A percentile compares a stretch with the other conserved stretches of the same genome.
Conservation (phyloP, 108 stramenopile genomes). For the Nitzschia inconspicua region DNA sequence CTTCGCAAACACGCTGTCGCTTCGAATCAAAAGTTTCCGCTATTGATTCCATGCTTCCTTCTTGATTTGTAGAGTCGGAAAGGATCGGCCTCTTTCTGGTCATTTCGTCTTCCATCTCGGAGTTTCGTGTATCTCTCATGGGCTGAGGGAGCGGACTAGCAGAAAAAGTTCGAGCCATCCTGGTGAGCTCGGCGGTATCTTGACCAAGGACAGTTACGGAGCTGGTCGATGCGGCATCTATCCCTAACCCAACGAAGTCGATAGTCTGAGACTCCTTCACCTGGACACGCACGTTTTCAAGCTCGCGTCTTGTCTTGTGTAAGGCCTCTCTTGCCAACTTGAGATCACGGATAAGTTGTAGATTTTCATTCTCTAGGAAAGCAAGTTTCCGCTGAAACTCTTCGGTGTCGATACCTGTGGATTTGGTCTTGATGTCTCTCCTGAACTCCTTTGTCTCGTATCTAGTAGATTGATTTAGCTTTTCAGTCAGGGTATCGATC, state of each 20-base stretch:
- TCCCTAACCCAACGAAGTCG: constrained; percentile 32
- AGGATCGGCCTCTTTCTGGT: constrained; percentile 1
- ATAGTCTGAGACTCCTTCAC: constrained; percentile 27
- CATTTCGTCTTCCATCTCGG: not conserved
- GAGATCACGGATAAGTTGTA: constrained; percentile 76
- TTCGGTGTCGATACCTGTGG: constrained; percentile 35
- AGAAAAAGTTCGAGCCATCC: not conserved
- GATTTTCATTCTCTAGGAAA: constrained; percentile 81
- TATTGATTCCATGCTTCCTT: not conserved
- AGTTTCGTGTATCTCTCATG: not conserved
- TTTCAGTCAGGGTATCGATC: constrained; percentile 30
- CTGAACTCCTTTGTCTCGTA: constrained; percentile 28
- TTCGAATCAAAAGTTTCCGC: not conserved
- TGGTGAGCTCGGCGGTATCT: not conserved
- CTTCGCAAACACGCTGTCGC: not conserved
- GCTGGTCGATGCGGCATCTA: not conserved
- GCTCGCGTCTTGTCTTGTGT: constrained; percentile 37
- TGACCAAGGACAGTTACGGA: not conserved
- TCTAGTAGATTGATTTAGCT: constrained; percentile 25
- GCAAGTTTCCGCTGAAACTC: constrained; percentile 52
- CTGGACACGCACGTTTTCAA: constrained; percentile 48
- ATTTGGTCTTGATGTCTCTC: constrained; percentile 20
- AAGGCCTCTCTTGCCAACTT: constrained; percentile 63
- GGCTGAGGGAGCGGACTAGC: not conserved
- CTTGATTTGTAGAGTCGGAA: constrained; percentile 1